Evolutionary conservation across 768 basidiomycete species (phyloP).

Genomic region (Exsudoporus frostii): DNA sequence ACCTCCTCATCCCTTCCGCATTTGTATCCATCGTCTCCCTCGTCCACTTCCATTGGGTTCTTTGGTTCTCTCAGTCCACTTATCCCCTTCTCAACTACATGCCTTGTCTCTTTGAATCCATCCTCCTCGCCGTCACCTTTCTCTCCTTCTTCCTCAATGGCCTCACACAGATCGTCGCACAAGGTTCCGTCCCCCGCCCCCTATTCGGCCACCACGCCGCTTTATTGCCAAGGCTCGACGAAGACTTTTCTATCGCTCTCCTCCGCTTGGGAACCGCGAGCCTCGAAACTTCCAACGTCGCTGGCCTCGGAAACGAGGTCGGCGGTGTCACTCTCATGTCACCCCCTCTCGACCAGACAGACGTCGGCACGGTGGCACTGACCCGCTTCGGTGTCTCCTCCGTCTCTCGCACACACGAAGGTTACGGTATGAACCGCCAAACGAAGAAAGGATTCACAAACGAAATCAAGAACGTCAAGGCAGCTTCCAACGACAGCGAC

Average conservation of each 20-base stretch:
- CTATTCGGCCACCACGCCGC: conserved; percentile 49
- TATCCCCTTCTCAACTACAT: conserved; percentile 76
- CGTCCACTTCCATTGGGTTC: conserved; percentile 63
- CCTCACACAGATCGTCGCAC: conserved; percentile 62
- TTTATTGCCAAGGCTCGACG: conserved; percentile 54
- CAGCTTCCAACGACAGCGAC: conserved; percentile 33
- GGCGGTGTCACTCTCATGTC: conserved; percentile 42
- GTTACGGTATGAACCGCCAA: conserved; percentile 21
- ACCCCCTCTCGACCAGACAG: conserved; percentile 11
- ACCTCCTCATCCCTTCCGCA: conserved; percentile 69
- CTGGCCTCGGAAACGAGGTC: conserved; percentile 74
- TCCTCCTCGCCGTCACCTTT: conserved; percentile 53
- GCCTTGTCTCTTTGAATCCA: conserved; percentile 68
- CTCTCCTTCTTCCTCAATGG: conserved; percentile 60
- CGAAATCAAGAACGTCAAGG: conserved; percentile 47
- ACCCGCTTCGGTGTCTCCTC: conserved; percentile 42
- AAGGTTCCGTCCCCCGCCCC: conserved; percentile 55
- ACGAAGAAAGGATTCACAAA: conserved; percentile 43
- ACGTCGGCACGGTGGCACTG: conserved; percentile 38
- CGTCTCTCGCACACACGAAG: conserved; percentile 30
- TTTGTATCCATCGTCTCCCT: conserved; percentile 58
- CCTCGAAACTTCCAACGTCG: conserved; percentile 68
- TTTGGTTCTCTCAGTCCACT: conserved; percentile 43
- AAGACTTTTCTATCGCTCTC: conserved; percentile 70
- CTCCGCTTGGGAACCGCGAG: conserved; percentile 72